Evolutionary conservation across 495 filamentous ascomycete genomes (phyloP).

Genomic region (Penicillium roqueforti): DNA sequence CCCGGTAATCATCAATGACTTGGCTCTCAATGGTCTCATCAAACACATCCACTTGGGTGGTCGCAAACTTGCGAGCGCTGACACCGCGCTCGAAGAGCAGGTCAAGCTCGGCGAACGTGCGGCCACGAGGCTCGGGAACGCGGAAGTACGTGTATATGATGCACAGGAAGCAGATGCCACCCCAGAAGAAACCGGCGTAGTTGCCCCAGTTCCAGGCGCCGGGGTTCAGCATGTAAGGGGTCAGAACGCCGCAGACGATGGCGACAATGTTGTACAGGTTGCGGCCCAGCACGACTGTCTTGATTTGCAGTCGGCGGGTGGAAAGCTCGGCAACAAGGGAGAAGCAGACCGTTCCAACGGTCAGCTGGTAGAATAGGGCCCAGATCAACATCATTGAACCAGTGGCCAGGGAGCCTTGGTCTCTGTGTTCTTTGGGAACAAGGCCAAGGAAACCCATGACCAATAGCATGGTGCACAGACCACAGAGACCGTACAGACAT

Average conservation of each 20-base stretch:
- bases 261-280: slow-evolving; percentile 69
- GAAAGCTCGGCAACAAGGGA: slow-evolving; percentile 73
- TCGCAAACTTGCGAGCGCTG: slow-evolving; percentile 64
- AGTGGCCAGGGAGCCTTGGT: slow-evolving; percentile 58
- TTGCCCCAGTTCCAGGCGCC: slow-evolving; percentile 71
- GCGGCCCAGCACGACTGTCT: slow-evolving; percentile 69
- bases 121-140: slow-evolving; percentile 65
- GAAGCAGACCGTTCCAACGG: slow-evolving; percentile 76
- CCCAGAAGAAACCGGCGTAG: slow-evolving; percentile 82
- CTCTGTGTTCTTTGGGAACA: slow-evolving; percentile 49
- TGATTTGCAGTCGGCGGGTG: slow-evolving; percentile 68
- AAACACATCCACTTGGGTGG: slow-evolving; percentile 63
- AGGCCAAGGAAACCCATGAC: slow-evolving; percentile 72
- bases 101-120: slow-evolving; percentile 71
- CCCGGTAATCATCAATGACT: slow-evolving; percentile 47
- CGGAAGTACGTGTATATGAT: slow-evolving; percentile 73
- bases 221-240: slow-evolving; percentile 74
- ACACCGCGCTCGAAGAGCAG: slow-evolving; percentile 63
- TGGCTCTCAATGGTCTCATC: slow-evolving; percentile 52
- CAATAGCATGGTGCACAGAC: slow-evolving; percentile 61
- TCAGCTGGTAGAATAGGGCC: slow-evolving; percentile 69
- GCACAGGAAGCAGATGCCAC: slow-evolving; percentile 66
- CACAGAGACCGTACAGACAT: slow-evolving; percentile 64
- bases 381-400: slow-evolving; percentile 69
- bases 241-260: slow-evolving; percentile 66